A percentile compares a stretch with the other conserved stretches of the same genome.
Conservation (phyloP, 129 eudicot genomes). For the Pittosporum tobira region DNA sequence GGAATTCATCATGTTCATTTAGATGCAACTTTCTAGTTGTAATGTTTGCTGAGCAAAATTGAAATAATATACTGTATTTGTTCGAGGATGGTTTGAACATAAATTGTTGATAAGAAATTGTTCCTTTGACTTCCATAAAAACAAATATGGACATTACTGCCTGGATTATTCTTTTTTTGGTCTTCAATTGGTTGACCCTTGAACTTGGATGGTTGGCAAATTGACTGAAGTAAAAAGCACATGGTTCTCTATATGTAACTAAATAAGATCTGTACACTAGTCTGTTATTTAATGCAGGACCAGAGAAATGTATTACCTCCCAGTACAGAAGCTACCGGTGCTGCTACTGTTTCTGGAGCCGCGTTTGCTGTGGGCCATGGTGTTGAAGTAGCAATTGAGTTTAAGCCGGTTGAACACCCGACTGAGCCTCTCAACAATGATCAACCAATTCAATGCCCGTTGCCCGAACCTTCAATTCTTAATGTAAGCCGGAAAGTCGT, state of each 20-base stretch:
- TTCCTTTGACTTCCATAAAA: not conserved
- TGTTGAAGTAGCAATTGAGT: constrained; percentile 74
- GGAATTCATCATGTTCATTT: not conserved
- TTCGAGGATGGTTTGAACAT: not conserved
- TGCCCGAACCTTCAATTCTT: constrained; percentile 91
- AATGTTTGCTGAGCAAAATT: too few species aligned
- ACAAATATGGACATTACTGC: not conserved
- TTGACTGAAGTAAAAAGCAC: not conserved
- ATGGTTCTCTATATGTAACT: not conserved
- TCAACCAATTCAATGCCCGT: constrained; percentile 83
- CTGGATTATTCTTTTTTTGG: not conserved
- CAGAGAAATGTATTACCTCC: constrained; percentile 39
- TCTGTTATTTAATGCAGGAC: constrained; percentile 39
- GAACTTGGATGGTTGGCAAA: not conserved
- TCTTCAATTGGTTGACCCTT: constrained; percentile 11
- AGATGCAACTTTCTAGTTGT: too few species aligned
- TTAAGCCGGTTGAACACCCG: constrained; percentile 84
- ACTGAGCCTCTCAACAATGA: constrained; percentile 73
- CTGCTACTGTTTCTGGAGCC: constrained; percentile 21
- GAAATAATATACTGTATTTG: not conserved
- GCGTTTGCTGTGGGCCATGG: constrained; percentile 54
- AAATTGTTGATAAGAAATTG: not conserved
- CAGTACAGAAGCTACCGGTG: constrained; percentile 29
- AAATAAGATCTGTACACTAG: too few species aligned
- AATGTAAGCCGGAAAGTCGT: constrained; percentile 49